Evolutionary conservation across 257 asterid genomes (phyloP).

Genomic region (Fraxinus anomala): DNA sequence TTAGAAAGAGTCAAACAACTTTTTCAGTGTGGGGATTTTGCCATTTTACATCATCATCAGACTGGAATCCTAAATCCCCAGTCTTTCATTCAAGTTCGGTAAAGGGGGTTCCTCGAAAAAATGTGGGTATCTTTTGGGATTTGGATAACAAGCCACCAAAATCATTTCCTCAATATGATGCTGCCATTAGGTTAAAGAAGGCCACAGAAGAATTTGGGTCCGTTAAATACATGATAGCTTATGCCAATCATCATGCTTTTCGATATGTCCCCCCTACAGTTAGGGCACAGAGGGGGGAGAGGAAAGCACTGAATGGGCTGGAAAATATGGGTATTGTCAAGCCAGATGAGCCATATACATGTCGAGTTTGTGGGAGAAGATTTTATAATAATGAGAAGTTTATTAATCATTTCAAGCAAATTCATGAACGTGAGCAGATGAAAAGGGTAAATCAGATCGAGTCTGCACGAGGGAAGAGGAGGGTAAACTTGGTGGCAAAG

Average conservation of each 20-base stretch:
- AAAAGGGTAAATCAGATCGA: constrained; percentile 81
- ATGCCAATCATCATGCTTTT: constrained; percentile 74
- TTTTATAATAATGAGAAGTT: constrained; percentile 64
- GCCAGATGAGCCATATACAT: constrained; percentile 58
- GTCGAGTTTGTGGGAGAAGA: constrained; percentile 91
- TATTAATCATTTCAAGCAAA: constrained; percentile 74
- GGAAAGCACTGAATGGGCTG: constrained; percentile 50
- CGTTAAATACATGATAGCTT: constrained; percentile 70
- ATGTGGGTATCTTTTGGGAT: constrained; percentile 89
- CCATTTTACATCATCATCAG: constrained; percentile 35
- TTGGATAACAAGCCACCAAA: constrained; percentile 91
- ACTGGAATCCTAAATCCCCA: constrained; percentile 30
- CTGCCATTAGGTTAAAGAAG: constrained; percentile 63
- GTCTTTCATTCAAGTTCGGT: constrained; percentile 27
- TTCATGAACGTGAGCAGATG: constrained; percentile 78
- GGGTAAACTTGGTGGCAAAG: constrained; percentile 72
- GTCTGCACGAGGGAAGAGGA: constrained; percentile 73
- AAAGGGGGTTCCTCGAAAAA: constrained; percentile 36
- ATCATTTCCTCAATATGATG: constrained; percentile 73
- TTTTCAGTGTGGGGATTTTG: constrained; percentile 24
- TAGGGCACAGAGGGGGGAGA: constrained; percentile 51
- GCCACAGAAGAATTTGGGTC: constrained; percentile 73
- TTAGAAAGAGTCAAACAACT: constrained; percentile 19
- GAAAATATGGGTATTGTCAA: constrained; percentile 57
- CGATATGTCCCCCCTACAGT: constrained; percentile 73